Evolutionary conservation across 1,284 basidiomycete genomes (phyloP).

Genomic region (Sanghuangporus sanghuang): DNA sequence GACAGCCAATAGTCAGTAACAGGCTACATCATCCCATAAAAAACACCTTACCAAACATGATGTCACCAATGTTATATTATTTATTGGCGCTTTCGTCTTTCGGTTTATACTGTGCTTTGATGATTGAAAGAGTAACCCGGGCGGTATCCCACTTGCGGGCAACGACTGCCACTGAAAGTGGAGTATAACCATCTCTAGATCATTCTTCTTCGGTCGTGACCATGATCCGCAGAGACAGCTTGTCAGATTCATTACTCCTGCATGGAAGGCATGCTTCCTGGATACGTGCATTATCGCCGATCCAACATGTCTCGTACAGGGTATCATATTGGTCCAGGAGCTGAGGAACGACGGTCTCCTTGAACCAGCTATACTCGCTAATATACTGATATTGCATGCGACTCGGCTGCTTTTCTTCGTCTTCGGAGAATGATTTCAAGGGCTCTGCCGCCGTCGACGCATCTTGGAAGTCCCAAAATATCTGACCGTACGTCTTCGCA

Average conservation of each 20-base stretch:
- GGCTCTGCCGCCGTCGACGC: neutral
- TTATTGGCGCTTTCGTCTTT: slow-evolving; percentile 26
- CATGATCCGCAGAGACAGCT: slow-evolving; percentile 39
- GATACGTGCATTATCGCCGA: slow-evolving; percentile 44
- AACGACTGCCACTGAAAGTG: slow-evolving; percentile 41
- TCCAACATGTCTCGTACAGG: slow-evolving; percentile 43
- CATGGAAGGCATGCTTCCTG: slow-evolving; percentile 43
- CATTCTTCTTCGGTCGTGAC: slow-evolving; percentile 21
- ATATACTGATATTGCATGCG: neutral
- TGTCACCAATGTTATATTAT: slow-evolving; percentile 30
- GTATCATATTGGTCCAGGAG: slow-evolving; percentile 10
- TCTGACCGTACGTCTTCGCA: slow-evolving; percentile 40
- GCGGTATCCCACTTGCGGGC: slow-evolving; percentile 50
- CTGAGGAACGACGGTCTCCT: slow-evolving; percentile 1
- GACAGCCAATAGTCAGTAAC: neutral
- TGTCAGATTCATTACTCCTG: slow-evolving; percentile 24
- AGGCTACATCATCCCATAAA: neutral
- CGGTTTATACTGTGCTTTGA: slow-evolving; percentile 44
- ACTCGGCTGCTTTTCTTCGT: neutral
- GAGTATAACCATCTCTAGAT: slow-evolving; percentile 33
- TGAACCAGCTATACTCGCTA: neutral
- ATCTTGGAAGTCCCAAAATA: slow-evolving; percentile 29
- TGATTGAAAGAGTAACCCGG: slow-evolving; percentile 46
- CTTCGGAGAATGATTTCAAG: neutral
- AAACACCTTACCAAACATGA: slow-evolving; percentile 31